Percentiles rank a stretch among this genome's conserved stretches.
phyloP scores from a whole-genome alignment of 768 basidiomycete species.

The Filobasidium floriforme region DNA sequence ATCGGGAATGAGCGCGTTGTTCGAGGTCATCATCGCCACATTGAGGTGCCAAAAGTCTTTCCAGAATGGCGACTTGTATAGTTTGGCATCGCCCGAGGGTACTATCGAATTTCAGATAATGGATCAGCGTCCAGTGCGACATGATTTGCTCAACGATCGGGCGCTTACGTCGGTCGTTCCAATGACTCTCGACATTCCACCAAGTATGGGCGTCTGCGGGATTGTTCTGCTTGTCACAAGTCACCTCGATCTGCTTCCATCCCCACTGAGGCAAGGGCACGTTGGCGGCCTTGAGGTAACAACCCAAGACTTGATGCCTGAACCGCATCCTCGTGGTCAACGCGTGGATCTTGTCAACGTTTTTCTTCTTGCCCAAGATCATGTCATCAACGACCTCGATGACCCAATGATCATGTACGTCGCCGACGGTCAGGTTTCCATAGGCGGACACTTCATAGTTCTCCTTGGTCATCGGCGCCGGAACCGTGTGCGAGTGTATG shows the following conservation, averaged over 20 bases:
- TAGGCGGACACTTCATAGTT: constrained; percentile 91
- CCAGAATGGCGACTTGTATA: constrained; percentile 83
- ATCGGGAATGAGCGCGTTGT: constrained; percentile 94
- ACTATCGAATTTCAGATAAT: constrained; percentile 51
- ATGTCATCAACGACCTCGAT: constrained; percentile 89
- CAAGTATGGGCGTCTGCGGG: constrained; percentile 74
- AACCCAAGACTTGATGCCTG: constrained; percentile 66
- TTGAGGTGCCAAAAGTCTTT: constrained; percentile 98
- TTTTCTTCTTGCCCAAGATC: constrained; percentile 54
- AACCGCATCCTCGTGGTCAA: constrained; percentile 84
- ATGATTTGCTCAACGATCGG: background rate
- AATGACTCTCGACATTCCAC: constrained; percentile 98
- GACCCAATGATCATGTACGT: constrained; percentile 79
- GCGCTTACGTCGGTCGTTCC: constrained; percentile 82
- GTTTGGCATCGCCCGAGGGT: constrained; percentile 69
- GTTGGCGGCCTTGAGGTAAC: constrained; percentile 84
- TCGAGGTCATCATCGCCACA: constrained; percentile 99
- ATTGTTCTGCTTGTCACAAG: constrained; percentile 81
- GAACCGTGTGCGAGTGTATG: constrained; percentile 80
- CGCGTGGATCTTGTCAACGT: constrained; percentile 67
- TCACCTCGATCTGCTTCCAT: constrained; percentile 96
- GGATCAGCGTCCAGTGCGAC: background rate
- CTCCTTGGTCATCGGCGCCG: constrained; percentile 80
- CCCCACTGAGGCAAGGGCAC: constrained; percentile 92
- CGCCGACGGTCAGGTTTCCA: constrained; percentile 81